Percentiles rank a stretch among this genome's conserved stretches.
Evolutionary conservation across 306 rosid genomes (phyloP).

Genomic region (Coriaria nepalensis): DNA sequence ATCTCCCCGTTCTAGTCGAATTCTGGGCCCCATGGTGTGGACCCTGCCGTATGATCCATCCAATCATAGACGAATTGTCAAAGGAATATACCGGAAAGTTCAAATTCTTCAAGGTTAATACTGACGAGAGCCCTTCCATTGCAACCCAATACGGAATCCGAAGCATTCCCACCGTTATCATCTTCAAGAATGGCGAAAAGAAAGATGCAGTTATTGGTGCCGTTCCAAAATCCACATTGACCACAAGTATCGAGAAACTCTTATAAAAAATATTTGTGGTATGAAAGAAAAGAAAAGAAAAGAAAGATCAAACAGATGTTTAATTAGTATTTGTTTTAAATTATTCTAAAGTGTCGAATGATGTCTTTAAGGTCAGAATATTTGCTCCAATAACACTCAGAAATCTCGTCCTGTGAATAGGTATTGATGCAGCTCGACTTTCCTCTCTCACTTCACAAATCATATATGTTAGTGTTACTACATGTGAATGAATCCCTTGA

Average conservation of each 20-base stretch:
- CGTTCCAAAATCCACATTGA: slow-evolving; percentile 70
- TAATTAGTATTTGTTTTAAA: neutral
- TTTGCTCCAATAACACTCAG: too few species aligned
- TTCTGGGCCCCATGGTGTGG: slow-evolving; percentile 99
- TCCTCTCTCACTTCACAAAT: neutral
- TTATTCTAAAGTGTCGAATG: neutral
- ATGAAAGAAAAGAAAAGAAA: slow-evolving; percentile 14
- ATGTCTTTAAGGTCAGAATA: too few species aligned
- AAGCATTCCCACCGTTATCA: slow-evolving; percentile 76
- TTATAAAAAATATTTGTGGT: slow-evolving; percentile 32
- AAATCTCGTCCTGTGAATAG: too few species aligned
- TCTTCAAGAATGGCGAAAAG: slow-evolving; percentile 78
- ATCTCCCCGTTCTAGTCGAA: slow-evolving; percentile 63
- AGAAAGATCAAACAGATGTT: too few species aligned
- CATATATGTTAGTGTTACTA: neutral
- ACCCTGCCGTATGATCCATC: slow-evolving; percentile 96
- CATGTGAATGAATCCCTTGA: slow-evolving; percentile 5
- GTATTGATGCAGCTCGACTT: too few species aligned
- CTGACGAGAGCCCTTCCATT: slow-evolving; percentile 48
- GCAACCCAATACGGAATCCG: slow-evolving; percentile 74
- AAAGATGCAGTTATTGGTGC: slow-evolving; percentile 77
- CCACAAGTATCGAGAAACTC: slow-evolving; percentile 69
- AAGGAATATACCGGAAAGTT: slow-evolving; percentile 56
- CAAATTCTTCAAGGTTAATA: slow-evolving; percentile 78
- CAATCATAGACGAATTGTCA: slow-evolving; percentile 59